A percentile compares a stretch with the other conserved stretches of the same genome.
phyloP scores from a whole-genome alignment of 352 stramenopile species.

The Pythium myriotylum region DNA sequence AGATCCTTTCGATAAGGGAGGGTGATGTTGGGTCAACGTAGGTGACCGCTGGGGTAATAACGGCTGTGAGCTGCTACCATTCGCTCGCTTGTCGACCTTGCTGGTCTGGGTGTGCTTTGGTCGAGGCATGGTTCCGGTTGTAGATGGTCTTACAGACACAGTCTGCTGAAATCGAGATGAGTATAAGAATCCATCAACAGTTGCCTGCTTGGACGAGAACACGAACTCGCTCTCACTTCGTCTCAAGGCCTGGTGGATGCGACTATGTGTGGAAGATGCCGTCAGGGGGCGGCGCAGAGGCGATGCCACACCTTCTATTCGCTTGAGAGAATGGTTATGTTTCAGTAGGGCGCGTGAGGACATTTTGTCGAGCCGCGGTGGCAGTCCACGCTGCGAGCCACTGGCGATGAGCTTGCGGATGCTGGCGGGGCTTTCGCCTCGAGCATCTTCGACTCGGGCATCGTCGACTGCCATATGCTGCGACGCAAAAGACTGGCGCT shows the following conservation, averaged over 20 bases:
- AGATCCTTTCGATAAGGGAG: background rate
- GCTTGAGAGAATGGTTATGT: constrained; percentile 3
- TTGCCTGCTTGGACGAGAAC: constrained; percentile 48
- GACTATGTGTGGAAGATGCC: constrained; percentile 51
- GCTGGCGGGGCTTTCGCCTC: background rate
- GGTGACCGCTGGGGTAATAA: background rate
- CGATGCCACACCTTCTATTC: background rate
- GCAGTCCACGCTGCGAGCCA: background rate
- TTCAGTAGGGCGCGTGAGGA: background rate
- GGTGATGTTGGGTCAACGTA: background rate
- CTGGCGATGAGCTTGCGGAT: background rate
- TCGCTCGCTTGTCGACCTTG: background rate
- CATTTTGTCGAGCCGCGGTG: background rate
- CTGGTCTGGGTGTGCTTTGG: constrained; percentile 10
- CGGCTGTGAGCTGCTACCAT: background rate
- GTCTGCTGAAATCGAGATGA: constrained; percentile 59
- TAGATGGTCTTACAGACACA: constrained; percentile 19
- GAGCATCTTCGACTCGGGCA: background rate
- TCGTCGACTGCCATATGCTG: background rate
- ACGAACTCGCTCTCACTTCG: constrained; percentile 60
- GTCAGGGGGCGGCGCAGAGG: constrained; percentile 39
- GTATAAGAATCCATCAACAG: constrained; percentile 54
- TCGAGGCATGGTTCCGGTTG: constrained; percentile 12
- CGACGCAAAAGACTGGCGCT: background rate
- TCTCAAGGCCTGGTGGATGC: constrained; percentile 58